Evolutionary conservation across 805 yeast genomes (phyloP).

Genomic region (Wickerhamiella nectarea): DNA sequence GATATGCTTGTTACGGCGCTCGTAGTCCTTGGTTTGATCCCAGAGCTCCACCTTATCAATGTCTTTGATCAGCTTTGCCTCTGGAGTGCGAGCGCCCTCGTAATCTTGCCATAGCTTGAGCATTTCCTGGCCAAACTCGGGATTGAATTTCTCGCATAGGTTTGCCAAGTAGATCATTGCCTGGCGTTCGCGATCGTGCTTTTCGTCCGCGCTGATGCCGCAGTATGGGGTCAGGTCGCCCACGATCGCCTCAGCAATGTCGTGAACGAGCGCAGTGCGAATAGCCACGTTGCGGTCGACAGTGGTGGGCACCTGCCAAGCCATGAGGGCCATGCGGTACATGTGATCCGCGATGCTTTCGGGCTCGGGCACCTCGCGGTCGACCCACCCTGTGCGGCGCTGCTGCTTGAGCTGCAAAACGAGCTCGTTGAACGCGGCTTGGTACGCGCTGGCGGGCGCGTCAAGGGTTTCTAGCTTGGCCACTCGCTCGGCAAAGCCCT

Average conservation of each 20-base stretch:
- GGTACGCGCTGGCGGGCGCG: conserved; percentile 17
- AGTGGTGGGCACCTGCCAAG: conserved; percentile 47
- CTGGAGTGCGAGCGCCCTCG: conserved; percentile 67
- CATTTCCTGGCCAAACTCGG: conserved; percentile 47
- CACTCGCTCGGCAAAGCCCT: conserved; percentile 30
- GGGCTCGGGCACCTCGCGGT: conserved; percentile 41
- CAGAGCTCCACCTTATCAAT: conserved; percentile 84
- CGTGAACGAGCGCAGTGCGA: conserved; percentile 81
- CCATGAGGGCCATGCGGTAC: conserved; percentile 81
- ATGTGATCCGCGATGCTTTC: conserved; percentile 87
- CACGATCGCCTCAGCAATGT: conserved; percentile 84
- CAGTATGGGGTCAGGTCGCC: conserved; percentile 84
- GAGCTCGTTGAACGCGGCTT: conserved; percentile 47
- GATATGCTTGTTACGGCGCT: conserved; percentile 42
- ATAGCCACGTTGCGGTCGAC: conserved; percentile 58
- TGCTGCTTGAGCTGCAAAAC: conserved; percentile 62
- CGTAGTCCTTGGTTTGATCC: conserved; percentile 44
- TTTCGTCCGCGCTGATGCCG: conserved; percentile 50
- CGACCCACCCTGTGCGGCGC: conserved; percentile 89
- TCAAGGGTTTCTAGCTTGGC: conserved; percentile 11
- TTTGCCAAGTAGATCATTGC: conserved; percentile 54
- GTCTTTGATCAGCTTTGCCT: conserved; percentile 85
- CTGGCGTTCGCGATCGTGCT: conserved; percentile 64
- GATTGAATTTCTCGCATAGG: conserved; percentile 55
- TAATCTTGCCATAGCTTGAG: conserved; percentile 73